Base-by-base conservation (phyloP, 2,329 filamentous ascomycete genomes). In the Verruconis gallopava region DNA sequence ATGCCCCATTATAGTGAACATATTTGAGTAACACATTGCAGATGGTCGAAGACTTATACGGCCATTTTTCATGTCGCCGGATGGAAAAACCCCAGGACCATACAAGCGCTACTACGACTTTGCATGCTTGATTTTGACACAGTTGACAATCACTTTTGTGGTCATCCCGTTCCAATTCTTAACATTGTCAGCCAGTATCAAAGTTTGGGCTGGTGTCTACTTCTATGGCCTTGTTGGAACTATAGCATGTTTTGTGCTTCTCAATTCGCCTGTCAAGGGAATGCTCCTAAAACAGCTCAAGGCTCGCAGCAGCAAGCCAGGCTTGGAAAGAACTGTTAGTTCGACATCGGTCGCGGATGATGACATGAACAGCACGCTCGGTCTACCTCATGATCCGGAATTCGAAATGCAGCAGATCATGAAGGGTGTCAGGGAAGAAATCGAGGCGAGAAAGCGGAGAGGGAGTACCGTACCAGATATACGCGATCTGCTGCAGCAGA, bases 41-140 rank as follows among this genome's bases (percentile, higher is more conserved):
- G 88, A 95, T 57, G 85, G 81, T 60, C 86, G 91, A 41, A 85
- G 91, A 42, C 74, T 89, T 54, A 64, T 96, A 45, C 85, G 91
- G 2, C 91, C 91, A 17, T 89, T 98, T 65, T 95, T 98, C 69
- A 67, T 96, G 37, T 78, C 15, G 4, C 56, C 38, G 42, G 49
- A 5, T 48, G 54, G 3, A 50, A 59, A 71, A 47, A 71, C 71
- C 41, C 76, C 82, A 2, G 77, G 77, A 0, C 66, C 77, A 0
- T 69, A 69, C 53, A 98, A 98, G 62, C 75, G 70, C 47, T 89
- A 85, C 64, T 98, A 98, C 63, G 91, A 98, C 55, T 55, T 85
- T 38, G 68, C 76, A 47, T 84, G 81, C 44, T 84, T 75, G 61
- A 40, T 93, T 19, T 68, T 75, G 11, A 94, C 88, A 0, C 88